Conservation (phyloP, 257 asterid species). For the Vinca minor region DNA sequence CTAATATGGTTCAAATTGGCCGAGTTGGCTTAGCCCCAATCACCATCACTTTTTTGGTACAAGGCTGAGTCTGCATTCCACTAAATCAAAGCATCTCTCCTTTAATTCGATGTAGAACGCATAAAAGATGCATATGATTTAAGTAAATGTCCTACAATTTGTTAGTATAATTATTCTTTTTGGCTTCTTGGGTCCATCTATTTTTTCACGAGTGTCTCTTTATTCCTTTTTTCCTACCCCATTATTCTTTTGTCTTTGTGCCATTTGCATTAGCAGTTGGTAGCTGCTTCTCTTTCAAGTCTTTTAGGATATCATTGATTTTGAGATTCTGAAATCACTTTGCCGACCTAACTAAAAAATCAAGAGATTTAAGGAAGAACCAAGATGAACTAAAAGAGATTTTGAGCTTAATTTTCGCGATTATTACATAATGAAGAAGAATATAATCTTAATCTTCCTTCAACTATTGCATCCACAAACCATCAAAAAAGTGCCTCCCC, state of each 20-base stretch:
- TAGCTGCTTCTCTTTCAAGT: conserved; percentile 18
- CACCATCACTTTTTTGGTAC: conserved; percentile 12
- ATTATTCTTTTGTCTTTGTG: background rate
- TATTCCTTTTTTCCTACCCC: conserved; percentile 6
- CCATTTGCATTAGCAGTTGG: conserved; percentile 10
- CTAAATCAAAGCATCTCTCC: conserved; percentile 22
- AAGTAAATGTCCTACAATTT: background rate
- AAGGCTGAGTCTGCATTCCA: conserved; percentile 22
- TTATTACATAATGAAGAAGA: conserved; percentile 3
- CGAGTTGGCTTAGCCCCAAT: conserved; percentile 22
- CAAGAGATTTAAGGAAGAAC: too few relatives aligned
- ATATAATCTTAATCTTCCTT: conserved; percentile 12
- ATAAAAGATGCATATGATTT: conserved; percentile 13
- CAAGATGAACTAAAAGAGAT: too few relatives aligned
- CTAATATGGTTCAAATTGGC: conserved; percentile 14
- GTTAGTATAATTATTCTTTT: background rate
- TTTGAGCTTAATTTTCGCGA: background rate
- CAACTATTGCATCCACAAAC: conserved; percentile 8
- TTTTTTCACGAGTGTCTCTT: background rate
- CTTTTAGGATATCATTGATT: conserved; percentile 15
- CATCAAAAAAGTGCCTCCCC: background rate
- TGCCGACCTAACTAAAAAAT: conserved; percentile 15
- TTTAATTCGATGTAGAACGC: conserved; percentile 21
- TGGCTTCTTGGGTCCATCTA: conserved; percentile 11
- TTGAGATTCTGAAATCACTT: conserved; percentile 9